Evolutionary conservation across 2,329 filamentous ascomycete species (phyloP), one percentile per base, ranked within the genome.

Genomic region (Neophaeococcomyces mojaviensis): DNA sequence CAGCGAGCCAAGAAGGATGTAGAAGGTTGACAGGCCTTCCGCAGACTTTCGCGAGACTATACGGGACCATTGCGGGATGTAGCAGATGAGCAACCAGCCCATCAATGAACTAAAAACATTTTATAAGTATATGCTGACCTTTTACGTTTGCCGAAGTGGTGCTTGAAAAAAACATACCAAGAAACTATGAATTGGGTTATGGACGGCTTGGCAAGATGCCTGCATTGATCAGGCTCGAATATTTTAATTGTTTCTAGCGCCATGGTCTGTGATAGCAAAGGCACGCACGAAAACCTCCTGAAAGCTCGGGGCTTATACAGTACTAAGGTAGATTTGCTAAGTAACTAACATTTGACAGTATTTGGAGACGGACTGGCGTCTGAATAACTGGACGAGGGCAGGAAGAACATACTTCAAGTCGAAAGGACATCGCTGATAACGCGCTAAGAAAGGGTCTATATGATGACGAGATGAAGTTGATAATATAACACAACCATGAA

Each of bases 81-180:
- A 49, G 32, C 47, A 49, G 37, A 49, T 46, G 36, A 49, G 47
- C 16, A 49, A 34, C 42, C 42, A 49, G n/a, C 35, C 47, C 47
- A 49, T 49, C 37, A 46, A 46, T 6, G 47, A 30, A 33, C 47
- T 45, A 20, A 13, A n/a, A 36, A 22, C 7, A 22, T 15, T 28
- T 19, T 22, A n/a, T n/a, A n/a, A 19, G 36, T 41, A n/a, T 30
- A 24, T 41, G 30, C 13, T 6, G 30, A 8, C 10, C 15, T 35
- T 13, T 35, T 13, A 13, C 5, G 12, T 31, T 9, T 26, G 4
- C 3, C 40, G 18, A 26, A 13, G 31, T 12, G 12, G n/a, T n/a
- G n/a, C n/a, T 15, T 28, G 33, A 44, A 26, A 5, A 12, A 31
- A 31, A 16, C 7, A 15, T 48, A 49, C 47, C 42, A 44, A 6